Evolutionary conservation across 2,329 filamentous ascomycete species (phyloP).

Genomic region (Camptophora hylomeconis): DNA sequence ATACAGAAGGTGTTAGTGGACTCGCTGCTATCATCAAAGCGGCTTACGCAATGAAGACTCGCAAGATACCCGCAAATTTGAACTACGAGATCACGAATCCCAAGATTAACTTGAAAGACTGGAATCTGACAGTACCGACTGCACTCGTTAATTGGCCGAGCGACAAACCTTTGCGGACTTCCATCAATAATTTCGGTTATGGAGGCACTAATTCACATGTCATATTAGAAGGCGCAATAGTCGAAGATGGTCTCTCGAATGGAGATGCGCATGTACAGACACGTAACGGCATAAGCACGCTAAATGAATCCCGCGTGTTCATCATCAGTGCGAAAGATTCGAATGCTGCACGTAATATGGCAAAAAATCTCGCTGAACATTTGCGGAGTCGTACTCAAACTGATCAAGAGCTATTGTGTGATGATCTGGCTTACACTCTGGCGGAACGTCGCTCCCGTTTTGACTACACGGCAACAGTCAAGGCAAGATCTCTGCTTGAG

Average conservation of each 20-base stretch:
- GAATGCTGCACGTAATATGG: too few relatives aligned
- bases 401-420: too few relatives aligned
- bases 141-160: constrained; percentile 8
- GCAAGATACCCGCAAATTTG: constrained; percentile 22
- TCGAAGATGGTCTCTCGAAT: too few relatives aligned
- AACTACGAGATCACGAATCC: constrained; percentile 28
- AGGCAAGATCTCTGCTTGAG: too few relatives aligned
- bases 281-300: too few relatives aligned
- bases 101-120: constrained; percentile 3
- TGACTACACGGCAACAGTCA: too few relatives aligned
- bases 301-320: too few relatives aligned
- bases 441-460: constrained; percentile 5
- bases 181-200: constrained; percentile 24
- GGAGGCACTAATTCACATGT: constrained; percentile 25
- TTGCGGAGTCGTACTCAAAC: too few relatives aligned
- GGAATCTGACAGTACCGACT: constrained; percentile 4
- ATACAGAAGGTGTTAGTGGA: background rate
- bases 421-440: constrained; percentile 9
- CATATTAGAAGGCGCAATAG: constrained; percentile 20
- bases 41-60: constrained; percentile 5
- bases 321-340: too few relatives aligned
- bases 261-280: too few relatives aligned
- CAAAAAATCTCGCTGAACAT: too few relatives aligned
- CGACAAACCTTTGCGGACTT: constrained; percentile 5
- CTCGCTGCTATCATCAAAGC: constrained; percentile 10